Evolutionary conservation across 805 yeast genomes (phyloP), one percentile per base, ranked within the genome.

Genomic region (Kazachstania kunashirensis): DNA sequence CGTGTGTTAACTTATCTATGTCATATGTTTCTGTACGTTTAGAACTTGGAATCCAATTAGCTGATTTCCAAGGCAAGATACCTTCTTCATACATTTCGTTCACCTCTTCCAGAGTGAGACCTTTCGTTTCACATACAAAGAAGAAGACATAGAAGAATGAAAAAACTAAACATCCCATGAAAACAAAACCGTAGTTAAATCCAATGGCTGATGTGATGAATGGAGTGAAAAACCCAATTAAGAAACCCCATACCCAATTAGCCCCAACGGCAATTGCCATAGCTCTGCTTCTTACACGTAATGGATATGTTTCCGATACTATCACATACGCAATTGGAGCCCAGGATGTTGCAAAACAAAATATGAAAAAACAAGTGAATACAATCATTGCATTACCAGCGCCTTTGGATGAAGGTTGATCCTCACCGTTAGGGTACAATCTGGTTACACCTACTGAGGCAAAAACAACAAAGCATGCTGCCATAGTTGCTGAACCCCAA

Each of bases 41-140:
- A n/a, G n/a, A n/a, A n/a, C n/a, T n/a, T 38, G 78, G 77, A 34
- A 61, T 65, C 73, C 72, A 77, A 37, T 46, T 48, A 14, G 63
- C 41, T 16, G 79, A 75, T 36, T 57, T 47, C 70, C 71, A 67
- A 31, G 71, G 63, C 36, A 50, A 45, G 36, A 57, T 57, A 38
- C 58, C 61, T 31, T 61, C 55, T 21, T 68, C 50, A 49, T 63
- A 68, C 65, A 77, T 62, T 52, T 71, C 78, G 57, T 82, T 86
- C 44, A 82, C 83, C 60, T 82, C 84, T 63, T 83, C 94, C 55
- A 84, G 71, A 29, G 82, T 68, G 49, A 82, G 70, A 38, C 92
- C 92, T 64, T 75, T 76, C 38, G 94, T 83, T 61, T 81, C 88
- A 50, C 75, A 75, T 44, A 83, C 74, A 48, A 66, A 70, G 67